These are phyloP conservation scores for Yarrowia sp. DNA, from an alignment of 805 yeast genomes.

Conservation along the genomic window DNA sequence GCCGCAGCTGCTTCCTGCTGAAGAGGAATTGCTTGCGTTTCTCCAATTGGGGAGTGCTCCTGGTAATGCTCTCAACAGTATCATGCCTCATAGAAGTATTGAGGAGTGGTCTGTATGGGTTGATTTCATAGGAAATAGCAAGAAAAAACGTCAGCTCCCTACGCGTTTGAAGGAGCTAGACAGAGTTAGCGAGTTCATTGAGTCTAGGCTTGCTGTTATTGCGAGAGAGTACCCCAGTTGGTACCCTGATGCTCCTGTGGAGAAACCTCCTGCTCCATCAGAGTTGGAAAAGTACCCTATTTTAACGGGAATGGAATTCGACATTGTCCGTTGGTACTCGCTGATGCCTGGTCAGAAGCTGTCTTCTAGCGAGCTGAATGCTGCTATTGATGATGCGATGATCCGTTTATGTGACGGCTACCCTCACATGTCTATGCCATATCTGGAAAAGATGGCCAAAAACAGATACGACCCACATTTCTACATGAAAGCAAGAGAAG, in stretches of 20 bases:
- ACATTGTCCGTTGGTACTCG: slow-evolving; percentile 7
- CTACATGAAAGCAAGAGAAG: slow-evolving; percentile 1
- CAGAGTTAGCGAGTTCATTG: background rate
- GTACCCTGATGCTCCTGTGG: slow-evolving; percentile 21
- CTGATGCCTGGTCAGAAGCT: background rate
- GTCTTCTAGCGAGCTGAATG: background rate
- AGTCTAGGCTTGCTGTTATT: background rate
- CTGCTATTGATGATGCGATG: background rate
- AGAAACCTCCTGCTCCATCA: slow-evolving; percentile 2
- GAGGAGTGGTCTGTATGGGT: slow-evolving; percentile 29
- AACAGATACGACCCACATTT: slow-evolving; percentile 8
- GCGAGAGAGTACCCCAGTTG: background rate
- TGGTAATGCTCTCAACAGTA: background rate
- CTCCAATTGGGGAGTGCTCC: background rate
- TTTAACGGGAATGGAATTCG: slow-evolving; percentile 10
- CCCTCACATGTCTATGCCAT: slow-evolving; percentile 8
- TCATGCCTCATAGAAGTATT: slow-evolving; percentile 30
- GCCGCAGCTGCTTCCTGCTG: slow-evolving; percentile 1
- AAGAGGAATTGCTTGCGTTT: slow-evolving; percentile 8
- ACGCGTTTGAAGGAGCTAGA: background rate
- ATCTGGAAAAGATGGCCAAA: slow-evolving; percentile 14
- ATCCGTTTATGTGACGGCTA: background rate
- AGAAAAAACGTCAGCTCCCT: background rate
- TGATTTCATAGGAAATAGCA: background rate
- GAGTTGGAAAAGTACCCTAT: slow-evolving; percentile 6